These are phyloP conservation scores for Tricholoma saponaceum DNA, from an alignment of 768 basidiomycete genomes.

Conservation along the genomic window DNA sequence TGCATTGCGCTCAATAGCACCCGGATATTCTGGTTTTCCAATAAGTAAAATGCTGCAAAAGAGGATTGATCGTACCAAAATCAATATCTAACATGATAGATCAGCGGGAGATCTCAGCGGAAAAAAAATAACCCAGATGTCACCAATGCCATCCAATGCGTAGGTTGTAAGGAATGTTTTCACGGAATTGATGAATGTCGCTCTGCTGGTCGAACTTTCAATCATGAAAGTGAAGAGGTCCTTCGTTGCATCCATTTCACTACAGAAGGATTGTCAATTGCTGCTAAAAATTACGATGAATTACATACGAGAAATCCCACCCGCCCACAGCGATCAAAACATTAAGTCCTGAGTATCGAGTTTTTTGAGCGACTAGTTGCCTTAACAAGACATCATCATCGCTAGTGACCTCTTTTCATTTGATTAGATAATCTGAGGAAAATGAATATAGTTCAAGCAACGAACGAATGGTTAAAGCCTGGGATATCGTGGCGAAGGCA, in stretches of 20 bases:
- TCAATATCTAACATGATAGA: slow-evolving; percentile 15
- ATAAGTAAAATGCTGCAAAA: too few relatives aligned
- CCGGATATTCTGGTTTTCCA: slow-evolving; percentile 11
- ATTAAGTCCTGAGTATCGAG: slow-evolving; percentile 9
- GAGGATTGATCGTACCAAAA: too few relatives aligned
- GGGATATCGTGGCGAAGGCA: slow-evolving; percentile 17
- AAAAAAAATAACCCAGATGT: background rate
- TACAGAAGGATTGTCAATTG: slow-evolving; percentile 5
- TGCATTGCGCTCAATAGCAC: slow-evolving; percentile 15
- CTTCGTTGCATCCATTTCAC: slow-evolving; percentile 5
- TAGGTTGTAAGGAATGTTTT: slow-evolving; percentile 7
- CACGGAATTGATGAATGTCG: slow-evolving; percentile 18
- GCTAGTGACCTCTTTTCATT: background rate
- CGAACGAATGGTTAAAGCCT: slow-evolving; percentile 4
- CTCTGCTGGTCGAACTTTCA: slow-evolving; percentile 4
- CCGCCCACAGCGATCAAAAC: slow-evolving; percentile 19
- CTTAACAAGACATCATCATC: background rate
- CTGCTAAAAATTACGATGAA: too few relatives aligned
- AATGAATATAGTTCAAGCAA: too few relatives aligned
- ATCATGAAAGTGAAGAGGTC: slow-evolving; percentile 16
- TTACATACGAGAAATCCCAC: slow-evolving; percentile 17
- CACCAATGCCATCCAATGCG: slow-evolving; percentile 16
- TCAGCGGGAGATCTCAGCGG: too few relatives aligned
- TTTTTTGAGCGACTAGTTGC: too few relatives aligned
- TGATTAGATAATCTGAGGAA: too few relatives aligned